phyloP scores from a whole-genome alignment of 2,329 filamentous ascomycete genomes.

The Rutstroemia sydowiana region DNA sequence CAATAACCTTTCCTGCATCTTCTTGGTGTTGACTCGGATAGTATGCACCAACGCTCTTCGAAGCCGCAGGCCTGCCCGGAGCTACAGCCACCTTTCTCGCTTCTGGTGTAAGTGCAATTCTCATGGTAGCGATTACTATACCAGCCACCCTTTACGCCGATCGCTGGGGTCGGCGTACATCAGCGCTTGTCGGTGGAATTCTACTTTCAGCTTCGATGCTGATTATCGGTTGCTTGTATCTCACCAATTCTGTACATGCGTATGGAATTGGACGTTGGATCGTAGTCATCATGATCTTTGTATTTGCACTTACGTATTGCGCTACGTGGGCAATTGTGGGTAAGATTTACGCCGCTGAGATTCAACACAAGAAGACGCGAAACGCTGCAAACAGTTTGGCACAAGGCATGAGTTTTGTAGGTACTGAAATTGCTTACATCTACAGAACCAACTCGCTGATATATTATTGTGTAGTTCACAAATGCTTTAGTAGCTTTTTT shows the following conservation, averaged over 20 bases:
- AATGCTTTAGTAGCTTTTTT: constrained; percentile 28
- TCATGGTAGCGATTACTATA: constrained; percentile 48
- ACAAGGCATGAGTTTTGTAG: constrained; percentile 36
- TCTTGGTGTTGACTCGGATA: constrained; percentile 19
- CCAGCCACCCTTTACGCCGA: constrained; percentile 50
- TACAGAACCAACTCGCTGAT: background rate
- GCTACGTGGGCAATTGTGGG: constrained; percentile 45
- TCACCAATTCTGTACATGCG: constrained; percentile 36
- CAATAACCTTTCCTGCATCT: background rate
- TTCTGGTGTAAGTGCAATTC: constrained; percentile 49
- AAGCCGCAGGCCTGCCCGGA: constrained; percentile 49
- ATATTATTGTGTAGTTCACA: constrained; percentile 29
- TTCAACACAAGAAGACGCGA: constrained; percentile 43
- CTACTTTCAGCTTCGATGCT: constrained; percentile 42
- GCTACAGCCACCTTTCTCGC: constrained; percentile 48
- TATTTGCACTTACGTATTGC: constrained; percentile 39
- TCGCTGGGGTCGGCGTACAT: constrained; percentile 47
- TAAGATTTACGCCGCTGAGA: constrained; percentile 49
- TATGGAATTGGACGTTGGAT: constrained; percentile 39
- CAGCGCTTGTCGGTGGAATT: constrained; percentile 45
- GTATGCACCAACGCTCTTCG: constrained; percentile 53
- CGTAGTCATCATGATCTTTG: constrained; percentile 42
- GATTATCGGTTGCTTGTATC: constrained; percentile 45
- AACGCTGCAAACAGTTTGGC: constrained; percentile 45
- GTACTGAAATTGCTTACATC: constrained; percentile 6